These are phyloP conservation scores for Cryphonectria naterciae DNA, from an alignment of 2,329 filamentous ascomycete genomes.

Conservation along the genomic window DNA sequence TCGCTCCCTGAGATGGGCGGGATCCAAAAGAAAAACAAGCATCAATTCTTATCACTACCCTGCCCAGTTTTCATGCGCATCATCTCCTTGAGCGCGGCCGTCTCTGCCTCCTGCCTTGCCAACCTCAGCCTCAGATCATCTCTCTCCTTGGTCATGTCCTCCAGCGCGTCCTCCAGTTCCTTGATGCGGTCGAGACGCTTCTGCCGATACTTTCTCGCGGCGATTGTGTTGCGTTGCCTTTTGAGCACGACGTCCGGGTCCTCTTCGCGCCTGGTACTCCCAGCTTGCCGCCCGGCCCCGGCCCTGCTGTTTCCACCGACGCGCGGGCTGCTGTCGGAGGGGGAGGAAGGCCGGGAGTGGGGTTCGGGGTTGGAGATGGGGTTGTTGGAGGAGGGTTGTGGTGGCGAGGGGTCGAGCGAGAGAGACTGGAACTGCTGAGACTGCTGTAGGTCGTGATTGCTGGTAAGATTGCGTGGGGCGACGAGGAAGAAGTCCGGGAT, in stretches of 20 bases:
- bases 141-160: slow-evolving; percentile 55
- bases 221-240: slow-evolving; percentile 65
- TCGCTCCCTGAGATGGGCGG: not conserved
- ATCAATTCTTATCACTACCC: slow-evolving; percentile 19
- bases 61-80: slow-evolving; percentile 31
- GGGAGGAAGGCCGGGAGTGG: slow-evolving; percentile 22
- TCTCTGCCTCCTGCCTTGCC: slow-evolving; percentile 63
- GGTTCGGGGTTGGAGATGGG: not conserved
- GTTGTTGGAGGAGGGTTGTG: not conserved
- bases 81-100: slow-evolving; percentile 56
- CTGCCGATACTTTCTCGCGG: slow-evolving; percentile 66
- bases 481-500: slow-evolving; percentile 30
- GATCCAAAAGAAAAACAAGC: not conserved
- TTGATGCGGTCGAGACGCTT: slow-evolving; percentile 64
- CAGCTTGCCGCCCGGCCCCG: slow-evolving; percentile 19
- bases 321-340: slow-evolving; percentile 20
- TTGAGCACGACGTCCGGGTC: slow-evolving; percentile 44
- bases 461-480: slow-evolving; percentile 10
- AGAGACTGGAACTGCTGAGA: slow-evolving; percentile 15
- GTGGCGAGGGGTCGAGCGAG: slow-evolving; percentile 14
- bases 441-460: slow-evolving; percentile 7
- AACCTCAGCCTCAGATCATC: slow-evolving; percentile 60
- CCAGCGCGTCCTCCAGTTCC: slow-evolving; percentile 58
- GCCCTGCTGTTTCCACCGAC: slow-evolving; percentile 6
- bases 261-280: slow-evolving; percentile 23